phyloP scores from a whole-genome alignment of 208 protist species.

The Wallacemonas collosoma region DNA sequence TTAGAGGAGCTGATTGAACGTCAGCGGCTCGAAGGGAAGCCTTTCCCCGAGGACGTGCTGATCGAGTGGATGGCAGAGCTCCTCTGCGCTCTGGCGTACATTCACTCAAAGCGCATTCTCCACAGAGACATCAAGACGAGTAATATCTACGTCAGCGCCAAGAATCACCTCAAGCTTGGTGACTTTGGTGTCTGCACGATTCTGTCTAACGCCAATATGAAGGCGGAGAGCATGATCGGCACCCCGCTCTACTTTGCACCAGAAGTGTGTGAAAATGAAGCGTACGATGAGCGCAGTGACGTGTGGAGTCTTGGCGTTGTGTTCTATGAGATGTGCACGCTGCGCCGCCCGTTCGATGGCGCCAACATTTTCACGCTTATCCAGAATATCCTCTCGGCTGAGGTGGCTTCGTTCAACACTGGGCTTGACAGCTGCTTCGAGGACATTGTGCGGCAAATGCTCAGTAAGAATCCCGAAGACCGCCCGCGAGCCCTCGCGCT shows the following conservation, averaged over 20 bases:
- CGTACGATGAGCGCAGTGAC: conserved; percentile 92
- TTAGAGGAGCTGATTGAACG: conserved; percentile 88
- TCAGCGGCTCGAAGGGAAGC: conserved; percentile 57
- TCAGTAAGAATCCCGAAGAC: conserved; percentile 63
- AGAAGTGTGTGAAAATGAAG: conserved; percentile 86
- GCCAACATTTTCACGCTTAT: conserved; percentile 73
- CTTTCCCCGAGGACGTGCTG: conserved; percentile 71
- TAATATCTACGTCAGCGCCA: conserved; percentile 92
- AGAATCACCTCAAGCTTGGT: conserved; percentile 92
- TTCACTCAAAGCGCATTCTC: conserved; percentile 87
- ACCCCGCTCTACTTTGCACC: conserved; percentile 93
- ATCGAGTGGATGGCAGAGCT: conserved; percentile 92
- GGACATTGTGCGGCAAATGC: conserved; percentile 78
- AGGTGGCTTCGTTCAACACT: conserved; percentile 73
- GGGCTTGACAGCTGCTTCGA: conserved; percentile 68
- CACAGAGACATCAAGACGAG: conserved; percentile 94
- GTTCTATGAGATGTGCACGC: conserved; percentile 95
- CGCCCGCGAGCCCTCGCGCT: conserved; percentile 82
- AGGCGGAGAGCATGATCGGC: conserved; percentile 84
- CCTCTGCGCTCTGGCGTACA: conserved; percentile 80
- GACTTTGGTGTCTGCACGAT: conserved; percentile 91
- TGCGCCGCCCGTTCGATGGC: conserved; percentile 77
- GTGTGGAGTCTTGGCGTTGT: conserved; percentile 96
- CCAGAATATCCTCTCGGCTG: conserved; percentile 63
- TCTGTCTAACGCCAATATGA: conserved; percentile 60